A percentile compares a stretch with the other conserved stretches of the same genome.
These are phyloP conservation scores for Penicillium sp. DNA, from an alignment of 2,329 filamentous ascomycete species.

Conservation along the genomic window DNA sequence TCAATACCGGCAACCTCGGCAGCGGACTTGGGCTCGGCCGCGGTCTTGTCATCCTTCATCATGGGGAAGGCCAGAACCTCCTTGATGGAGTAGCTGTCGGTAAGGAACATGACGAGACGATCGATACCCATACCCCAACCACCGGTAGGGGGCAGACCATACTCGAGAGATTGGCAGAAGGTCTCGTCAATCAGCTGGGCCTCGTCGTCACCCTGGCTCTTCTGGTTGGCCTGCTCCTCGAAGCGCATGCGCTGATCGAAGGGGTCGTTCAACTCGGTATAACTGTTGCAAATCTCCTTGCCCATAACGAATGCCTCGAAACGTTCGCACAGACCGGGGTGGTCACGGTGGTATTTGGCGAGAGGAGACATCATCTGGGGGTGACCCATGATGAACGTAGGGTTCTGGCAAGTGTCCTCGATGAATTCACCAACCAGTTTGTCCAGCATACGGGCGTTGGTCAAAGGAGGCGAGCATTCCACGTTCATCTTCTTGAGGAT, in stretches of 20 bases:
- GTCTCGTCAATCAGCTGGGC: conserved; percentile 94
- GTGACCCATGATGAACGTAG: conserved; percentile 86
- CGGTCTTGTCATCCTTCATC: conserved; percentile 80
- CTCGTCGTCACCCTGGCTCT: conserved; percentile 94
- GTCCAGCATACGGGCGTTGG: conserved; percentile 94
- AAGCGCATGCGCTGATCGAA: conserved; percentile 89
- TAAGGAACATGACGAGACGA: conserved; percentile 90
- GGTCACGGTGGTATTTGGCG: conserved; percentile 85
- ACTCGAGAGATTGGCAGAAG: conserved; percentile 86
- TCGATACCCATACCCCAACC: conserved; percentile 97
- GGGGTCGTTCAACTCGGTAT: conserved; percentile 96
- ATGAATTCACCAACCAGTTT: conserved; percentile 92
- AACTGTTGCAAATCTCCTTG: conserved; percentile 60
- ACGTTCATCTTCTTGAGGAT: conserved; percentile 86
- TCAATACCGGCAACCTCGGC: conserved; percentile 61
- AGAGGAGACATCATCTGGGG: conserved; percentile 86
- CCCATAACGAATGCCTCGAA: conserved; percentile 97
- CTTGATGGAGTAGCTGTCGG: conserved; percentile 91
- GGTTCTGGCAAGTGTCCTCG: conserved; percentile 88
- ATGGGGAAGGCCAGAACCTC: conserved; percentile 96
- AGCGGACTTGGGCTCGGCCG: conserved; percentile 46
- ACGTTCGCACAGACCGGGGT: conserved; percentile 83
- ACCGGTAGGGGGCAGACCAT: conserved; percentile 85
- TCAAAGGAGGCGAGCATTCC: conserved; percentile 83
- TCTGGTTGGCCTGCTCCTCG: conserved; percentile 93